phyloP scores from a whole-genome alignment of 768 basidiomycete species.

The Candolleomyces eurysporus region DNA sequence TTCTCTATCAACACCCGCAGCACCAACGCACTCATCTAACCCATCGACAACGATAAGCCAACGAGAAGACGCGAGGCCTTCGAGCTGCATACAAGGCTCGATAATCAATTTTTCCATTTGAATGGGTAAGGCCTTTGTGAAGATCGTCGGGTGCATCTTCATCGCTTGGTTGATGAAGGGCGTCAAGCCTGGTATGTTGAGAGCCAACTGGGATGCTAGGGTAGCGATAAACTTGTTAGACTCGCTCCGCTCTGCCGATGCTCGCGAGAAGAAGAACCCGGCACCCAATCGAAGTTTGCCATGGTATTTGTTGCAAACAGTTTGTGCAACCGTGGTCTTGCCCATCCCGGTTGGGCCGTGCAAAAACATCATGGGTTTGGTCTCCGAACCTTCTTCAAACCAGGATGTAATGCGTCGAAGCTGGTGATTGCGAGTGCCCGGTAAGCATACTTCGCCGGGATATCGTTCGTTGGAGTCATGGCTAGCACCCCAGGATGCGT shows the following conservation, averaged over 20 bases:
- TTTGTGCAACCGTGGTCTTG: conserved; percentile 9
- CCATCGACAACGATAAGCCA: conserved; percentile 4
- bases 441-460: background rate
- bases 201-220: conserved; percentile 2
- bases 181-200: background rate
- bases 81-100: background rate
- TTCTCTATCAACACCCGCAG: background rate
- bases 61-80: background rate
- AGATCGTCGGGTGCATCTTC: background rate
- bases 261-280: conserved; percentile 6
- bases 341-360: conserved; percentile 6
- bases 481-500: background rate
- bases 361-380: background rate
- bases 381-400: background rate
- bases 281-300: background rate
- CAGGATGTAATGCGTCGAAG: background rate
- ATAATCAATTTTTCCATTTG: conserved; percentile 9
- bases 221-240: background rate
- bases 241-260: background rate
- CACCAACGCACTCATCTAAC: conserved; percentile 5
- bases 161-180: background rate
- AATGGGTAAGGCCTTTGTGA: background rate
- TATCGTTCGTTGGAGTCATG: conserved; percentile 5
- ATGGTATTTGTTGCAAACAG: background rate
- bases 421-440: background rate